Evolutionary conservation across 768 basidiomycete genomes (phyloP).

Genomic region (Panus rudis): DNA sequence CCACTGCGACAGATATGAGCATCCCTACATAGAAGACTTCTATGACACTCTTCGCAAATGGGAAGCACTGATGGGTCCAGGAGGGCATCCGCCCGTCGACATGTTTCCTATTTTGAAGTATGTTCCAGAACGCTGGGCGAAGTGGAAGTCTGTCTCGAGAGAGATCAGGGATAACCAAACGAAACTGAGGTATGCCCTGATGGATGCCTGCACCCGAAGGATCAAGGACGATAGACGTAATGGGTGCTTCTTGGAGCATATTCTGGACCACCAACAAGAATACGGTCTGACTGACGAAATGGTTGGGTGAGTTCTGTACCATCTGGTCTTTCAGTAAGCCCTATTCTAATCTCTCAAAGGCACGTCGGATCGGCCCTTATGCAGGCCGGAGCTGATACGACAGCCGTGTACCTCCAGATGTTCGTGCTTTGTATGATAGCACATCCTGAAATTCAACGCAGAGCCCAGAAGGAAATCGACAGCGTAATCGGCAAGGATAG

Average conservation of each 20-base stretch:
- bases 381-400: slow-evolving; percentile 2
- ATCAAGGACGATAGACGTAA: neutral
- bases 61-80: slow-evolving; percentile 20
- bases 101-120: slow-evolving; percentile 25
- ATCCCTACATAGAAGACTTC: neutral
- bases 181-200: neutral
- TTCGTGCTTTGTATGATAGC: slow-evolving; percentile 1
- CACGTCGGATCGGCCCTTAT: neutral
- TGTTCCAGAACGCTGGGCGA: slow-evolving; percentile 27
- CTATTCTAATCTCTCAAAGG: neutral
- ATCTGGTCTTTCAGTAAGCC: neutral
- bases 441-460: slow-evolving; percentile 11
- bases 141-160: slow-evolving; percentile 23
- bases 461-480: slow-evolving; percentile 64
- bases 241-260: slow-evolving; percentile 25
- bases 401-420: neutral
- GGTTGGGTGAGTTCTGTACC: slow-evolving; percentile 11
- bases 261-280: slow-evolving; percentile 18
- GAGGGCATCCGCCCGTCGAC: slow-evolving; percentile 29
- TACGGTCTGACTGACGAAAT: slow-evolving; percentile 20
- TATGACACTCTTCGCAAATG: neutral
- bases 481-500: slow-evolving; percentile 41
- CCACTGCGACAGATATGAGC: neutral
- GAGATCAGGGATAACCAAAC: neutral
- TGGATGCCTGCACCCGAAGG: neutral